phyloP scores from a whole-genome alignment of 148 eudicot genomes.

The Camellia lanceoleosa region DNA sequence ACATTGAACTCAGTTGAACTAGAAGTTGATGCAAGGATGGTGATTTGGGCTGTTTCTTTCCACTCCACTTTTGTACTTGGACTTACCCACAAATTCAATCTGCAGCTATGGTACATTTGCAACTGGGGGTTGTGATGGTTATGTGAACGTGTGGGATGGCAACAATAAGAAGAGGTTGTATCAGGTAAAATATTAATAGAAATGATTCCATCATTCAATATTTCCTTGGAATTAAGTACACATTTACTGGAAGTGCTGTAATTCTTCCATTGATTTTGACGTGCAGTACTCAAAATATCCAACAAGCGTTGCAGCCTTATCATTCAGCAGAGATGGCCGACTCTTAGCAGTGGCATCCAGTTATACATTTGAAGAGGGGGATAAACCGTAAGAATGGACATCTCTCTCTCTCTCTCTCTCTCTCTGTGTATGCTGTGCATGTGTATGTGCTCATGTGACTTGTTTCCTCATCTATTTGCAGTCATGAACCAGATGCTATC shows the following conservation, averaged over 20 bases:
- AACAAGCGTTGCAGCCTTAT: constrained; percentile 83
- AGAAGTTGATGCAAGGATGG: background rate
- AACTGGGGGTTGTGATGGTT: constrained; percentile 96
- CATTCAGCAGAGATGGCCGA: constrained; percentile 83
- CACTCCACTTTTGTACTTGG: background rate
- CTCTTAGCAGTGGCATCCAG: constrained; percentile 94
- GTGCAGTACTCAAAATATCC: constrained; percentile 87
- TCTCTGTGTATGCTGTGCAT: background rate
- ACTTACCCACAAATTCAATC: background rate
- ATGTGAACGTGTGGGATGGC: constrained; percentile 97
- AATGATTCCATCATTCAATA: background rate
- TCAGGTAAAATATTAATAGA: constrained; percentile 52
- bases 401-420: constrained; percentile 14
- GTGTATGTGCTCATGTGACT: background rate
- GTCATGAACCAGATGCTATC: constrained; percentile 92
- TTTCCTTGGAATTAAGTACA: background rate
- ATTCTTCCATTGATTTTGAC: background rate
- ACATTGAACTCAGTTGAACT: background rate
- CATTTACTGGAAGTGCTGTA: background rate
- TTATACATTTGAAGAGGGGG: constrained; percentile 88
- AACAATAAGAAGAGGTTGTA: constrained; percentile 94
- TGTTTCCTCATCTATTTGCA: constrained; percentile 33
- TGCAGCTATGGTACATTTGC: constrained; percentile 97
- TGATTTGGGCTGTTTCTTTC: background rate
- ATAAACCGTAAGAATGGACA: constrained; percentile 57